Base-by-base conservation (phyloP, 768 basidiomycete genomes). In the Rhodosporidiobolus odoratus region DNA sequence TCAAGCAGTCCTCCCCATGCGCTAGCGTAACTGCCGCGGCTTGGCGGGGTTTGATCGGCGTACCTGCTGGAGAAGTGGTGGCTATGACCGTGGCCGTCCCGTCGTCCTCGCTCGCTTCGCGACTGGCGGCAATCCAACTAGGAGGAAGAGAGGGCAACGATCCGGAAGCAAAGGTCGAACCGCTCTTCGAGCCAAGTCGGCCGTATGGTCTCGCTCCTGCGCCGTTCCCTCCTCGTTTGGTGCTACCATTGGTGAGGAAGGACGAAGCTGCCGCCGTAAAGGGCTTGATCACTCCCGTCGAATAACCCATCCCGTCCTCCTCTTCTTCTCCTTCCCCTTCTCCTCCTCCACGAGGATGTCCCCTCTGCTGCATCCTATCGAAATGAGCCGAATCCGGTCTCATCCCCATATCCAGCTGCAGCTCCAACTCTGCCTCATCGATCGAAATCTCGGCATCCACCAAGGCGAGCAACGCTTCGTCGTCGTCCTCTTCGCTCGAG, bases 121-220 rank as follows among this genome's bases (percentile, higher is more conserved):
- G 0, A 6, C 43, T 30, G 56, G 48, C 79, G 78, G 38, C 79
- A 77, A 57, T 74, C 78, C 21, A 79, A 76, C 52, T 79, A 70
- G 69, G 89, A 30, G 69, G 69, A 19, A 71, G 56, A 34, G 54
- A 58, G 5, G 69, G 69, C 7, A 70, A 53, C 1, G 58, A 59
- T 5, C 50, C 92, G 12, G 92, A 92, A 41, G 94, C 84, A 21
- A 45, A 34, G 45, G 27, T 3, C 43, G 59, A 45, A 7, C 47
- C 47, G 30, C 30, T 30, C 3, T 9, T 21, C 23, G 43, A 27
- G 30, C 65, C 69, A 21, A 71, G 60, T 4, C 38, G 21, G 21
- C 69, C 69, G 48, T 71, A 71, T 19, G 69, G 65, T 38, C 52
- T 2, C 17, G 8, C 9, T 5, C 35, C 23, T 10, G 23, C 15